Evolutionary conservation across 805 yeast genomes (phyloP).

Genomic region (Monosporozyma aquatica): DNA sequence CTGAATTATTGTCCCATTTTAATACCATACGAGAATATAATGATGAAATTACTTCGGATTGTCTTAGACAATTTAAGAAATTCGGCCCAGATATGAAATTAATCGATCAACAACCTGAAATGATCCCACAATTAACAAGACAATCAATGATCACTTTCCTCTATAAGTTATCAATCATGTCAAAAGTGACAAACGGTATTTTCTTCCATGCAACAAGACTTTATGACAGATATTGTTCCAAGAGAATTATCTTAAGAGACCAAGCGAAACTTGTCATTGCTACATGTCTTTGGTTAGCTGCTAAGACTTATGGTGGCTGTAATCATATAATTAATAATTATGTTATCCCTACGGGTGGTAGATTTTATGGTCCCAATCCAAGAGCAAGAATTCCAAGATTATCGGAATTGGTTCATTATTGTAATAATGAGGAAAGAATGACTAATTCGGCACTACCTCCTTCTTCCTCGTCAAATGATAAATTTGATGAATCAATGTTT

Average conservation of each 20-base stretch:
- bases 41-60: conserved; percentile 38
- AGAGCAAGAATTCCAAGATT: conserved; percentile 68
- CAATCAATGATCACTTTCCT: conserved; percentile 70
- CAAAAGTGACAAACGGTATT: conserved; percentile 59
- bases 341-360: conserved; percentile 45
- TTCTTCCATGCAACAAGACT: conserved; percentile 60
- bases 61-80: conserved; percentile 30
- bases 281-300: conserved; percentile 86
- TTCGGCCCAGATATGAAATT: conserved; percentile 49
- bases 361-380: conserved; percentile 60
- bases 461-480: conserved; percentile 7
- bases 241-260: conserved; percentile 71
- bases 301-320: conserved; percentile 71
- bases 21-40: conserved; percentile 42
- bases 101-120: conserved; percentile 82
- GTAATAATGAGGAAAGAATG: conserved; percentile 45
- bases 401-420: conserved; percentile 58
- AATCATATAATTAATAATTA: conserved; percentile 51
- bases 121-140: conserved; percentile 59
- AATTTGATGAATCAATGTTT: conserved; percentile 51
- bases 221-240: conserved; percentile 86
- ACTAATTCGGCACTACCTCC: too few species aligned
- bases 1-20: conserved; percentile 42
- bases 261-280: conserved; percentile 88
- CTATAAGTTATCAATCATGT: conserved; percentile 51